Percentiles rank a stretch among this genome's conserved stretches.
phyloP scores from a whole-genome alignment of 2,329 filamentous ascomycete species.

The Cordyceps militaris region DNA sequence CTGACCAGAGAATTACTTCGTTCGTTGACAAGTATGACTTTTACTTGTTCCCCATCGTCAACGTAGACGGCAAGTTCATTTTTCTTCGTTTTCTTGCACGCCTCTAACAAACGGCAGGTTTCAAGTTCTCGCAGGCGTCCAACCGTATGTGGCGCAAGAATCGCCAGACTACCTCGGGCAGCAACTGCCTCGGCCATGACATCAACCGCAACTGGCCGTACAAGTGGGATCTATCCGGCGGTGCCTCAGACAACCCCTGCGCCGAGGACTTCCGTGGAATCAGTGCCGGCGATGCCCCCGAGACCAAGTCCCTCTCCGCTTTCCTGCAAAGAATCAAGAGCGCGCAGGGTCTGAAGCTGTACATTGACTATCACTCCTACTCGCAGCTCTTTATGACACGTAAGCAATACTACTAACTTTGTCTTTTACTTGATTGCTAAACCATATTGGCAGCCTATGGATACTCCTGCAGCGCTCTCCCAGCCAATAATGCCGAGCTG shows the following conservation, averaged over 20 bases:
- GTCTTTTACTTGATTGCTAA: conserved; percentile 31
- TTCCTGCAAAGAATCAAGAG: conserved; percentile 27
- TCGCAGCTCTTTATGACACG: conserved; percentile 52
- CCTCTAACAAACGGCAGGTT: conserved; percentile 32
- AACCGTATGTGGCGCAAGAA: conserved; percentile 59
- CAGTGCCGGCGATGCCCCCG: conserved; percentile 39
- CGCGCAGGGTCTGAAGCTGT: conserved; percentile 48
- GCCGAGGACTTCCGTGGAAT: conserved; percentile 40
- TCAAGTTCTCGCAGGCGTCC: conserved; percentile 49
- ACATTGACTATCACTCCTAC: conserved; percentile 60
- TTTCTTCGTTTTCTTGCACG: neutral
- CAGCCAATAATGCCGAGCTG: conserved; percentile 41
- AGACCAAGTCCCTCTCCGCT: conserved; percentile 41
- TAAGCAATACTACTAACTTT: conserved; percentile 34
- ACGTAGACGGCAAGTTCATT: conserved; percentile 46
- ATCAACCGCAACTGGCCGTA: conserved; percentile 56
- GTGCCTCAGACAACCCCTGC: conserved; percentile 46
- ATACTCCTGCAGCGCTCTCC: conserved; percentile 45
- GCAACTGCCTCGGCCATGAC: conserved; percentile 44
- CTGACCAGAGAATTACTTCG: conserved; percentile 29
- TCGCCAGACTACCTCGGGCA: conserved; percentile 34
- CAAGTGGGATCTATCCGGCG: conserved; percentile 43
- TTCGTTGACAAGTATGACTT: conserved; percentile 58
- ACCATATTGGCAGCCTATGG: conserved; percentile 49
- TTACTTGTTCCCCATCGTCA: conserved; percentile 56